These are phyloP conservation scores for Leucosporidium yakuticum DNA, from an alignment of 768 basidiomycete genomes.

Conservation along the genomic window DNA sequence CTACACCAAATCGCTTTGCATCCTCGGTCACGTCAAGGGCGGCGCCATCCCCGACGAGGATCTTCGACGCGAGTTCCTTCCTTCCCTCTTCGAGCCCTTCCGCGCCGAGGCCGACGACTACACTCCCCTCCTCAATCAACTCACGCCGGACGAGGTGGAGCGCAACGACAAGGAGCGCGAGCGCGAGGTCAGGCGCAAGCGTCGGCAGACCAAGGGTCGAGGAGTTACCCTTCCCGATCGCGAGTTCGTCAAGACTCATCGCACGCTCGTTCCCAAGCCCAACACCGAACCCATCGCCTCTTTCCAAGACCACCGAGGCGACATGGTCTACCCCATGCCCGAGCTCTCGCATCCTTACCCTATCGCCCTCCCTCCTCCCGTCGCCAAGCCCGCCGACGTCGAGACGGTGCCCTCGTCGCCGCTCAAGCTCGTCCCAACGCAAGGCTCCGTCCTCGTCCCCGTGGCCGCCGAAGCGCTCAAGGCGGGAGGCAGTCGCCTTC, in stretches of 20 bases:
- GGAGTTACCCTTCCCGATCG: constrained; percentile 80
- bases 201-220: constrained; percentile 76
- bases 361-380: constrained; percentile 21
- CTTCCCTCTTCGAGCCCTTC: constrained; percentile 62
- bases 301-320: constrained; percentile 21
- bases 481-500: background rate
- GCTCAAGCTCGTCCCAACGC: constrained; percentile 8
- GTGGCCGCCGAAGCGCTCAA: background rate
- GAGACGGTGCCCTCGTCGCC: constrained; percentile 60
- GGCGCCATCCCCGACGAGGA: constrained; percentile 79
- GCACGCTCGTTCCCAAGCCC: constrained; percentile 71
- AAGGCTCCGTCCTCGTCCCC: constrained; percentile 24
- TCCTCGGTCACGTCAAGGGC: constrained; percentile 81
- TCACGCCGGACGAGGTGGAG: constrained; percentile 83
- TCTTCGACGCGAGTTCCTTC: constrained; percentile 79
- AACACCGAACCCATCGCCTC: constrained; percentile 47
- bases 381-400: constrained; percentile 29
- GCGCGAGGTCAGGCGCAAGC: constrained; percentile 73
- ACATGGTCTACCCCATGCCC: constrained; percentile 34
- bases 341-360: constrained; percentile 41
- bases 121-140: constrained; percentile 82
- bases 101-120: constrained; percentile 68
- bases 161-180: constrained; percentile 86
- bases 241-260: constrained; percentile 82
- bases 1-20: constrained; percentile 84